Conservation (phyloP, 2,329 filamentous ascomycete genomes). For the Chaetomiaceae sp. region DNA sequence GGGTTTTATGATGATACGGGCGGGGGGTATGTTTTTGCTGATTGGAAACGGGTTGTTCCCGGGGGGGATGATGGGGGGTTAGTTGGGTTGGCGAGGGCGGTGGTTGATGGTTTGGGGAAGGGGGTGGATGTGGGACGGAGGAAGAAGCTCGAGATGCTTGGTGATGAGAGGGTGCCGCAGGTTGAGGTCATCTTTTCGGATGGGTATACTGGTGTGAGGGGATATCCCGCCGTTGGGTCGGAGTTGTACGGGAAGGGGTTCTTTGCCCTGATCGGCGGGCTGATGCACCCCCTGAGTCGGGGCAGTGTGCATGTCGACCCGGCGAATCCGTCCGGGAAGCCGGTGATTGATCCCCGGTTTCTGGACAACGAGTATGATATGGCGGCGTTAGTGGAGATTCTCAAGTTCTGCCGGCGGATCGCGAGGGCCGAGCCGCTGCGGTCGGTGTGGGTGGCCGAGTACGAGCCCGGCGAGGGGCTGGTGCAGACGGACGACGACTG, state of each 20-base stretch:
- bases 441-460: conserved; percentile 32
- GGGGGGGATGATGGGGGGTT: conserved; percentile 18
- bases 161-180: conserved; percentile 36
- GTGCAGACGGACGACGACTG: conserved; percentile 20
- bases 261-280: conserved; percentile 28
- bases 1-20: conserved; percentile 39
- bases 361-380: conserved; percentile 30
- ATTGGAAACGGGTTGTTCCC: conserved; percentile 36
- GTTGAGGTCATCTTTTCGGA: conserved; percentile 43
- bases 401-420: conserved; percentile 32
- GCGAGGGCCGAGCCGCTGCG: conserved; percentile 32
- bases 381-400: conserved; percentile 21
- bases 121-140: conserved; percentile 29
- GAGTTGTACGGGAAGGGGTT: conserved; percentile 31
- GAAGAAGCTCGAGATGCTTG: conserved; percentile 39
- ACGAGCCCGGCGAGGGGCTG: conserved; percentile 30
- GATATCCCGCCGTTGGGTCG: conserved; percentile 31
- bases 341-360: conserved; percentile 33
- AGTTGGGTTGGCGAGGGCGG: conserved; percentile 32
- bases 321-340: conserved; percentile 31
- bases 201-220: conserved; percentile 40
- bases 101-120: conserved; percentile 26
- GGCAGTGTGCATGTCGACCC: conserved; percentile 35
- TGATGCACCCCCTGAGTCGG: conserved; percentile 32
- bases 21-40: conserved; percentile 38